phyloP scores from a whole-genome alignment of 2,329 filamentous ascomycete genomes.

The Lecanicillium sp. region DNA sequence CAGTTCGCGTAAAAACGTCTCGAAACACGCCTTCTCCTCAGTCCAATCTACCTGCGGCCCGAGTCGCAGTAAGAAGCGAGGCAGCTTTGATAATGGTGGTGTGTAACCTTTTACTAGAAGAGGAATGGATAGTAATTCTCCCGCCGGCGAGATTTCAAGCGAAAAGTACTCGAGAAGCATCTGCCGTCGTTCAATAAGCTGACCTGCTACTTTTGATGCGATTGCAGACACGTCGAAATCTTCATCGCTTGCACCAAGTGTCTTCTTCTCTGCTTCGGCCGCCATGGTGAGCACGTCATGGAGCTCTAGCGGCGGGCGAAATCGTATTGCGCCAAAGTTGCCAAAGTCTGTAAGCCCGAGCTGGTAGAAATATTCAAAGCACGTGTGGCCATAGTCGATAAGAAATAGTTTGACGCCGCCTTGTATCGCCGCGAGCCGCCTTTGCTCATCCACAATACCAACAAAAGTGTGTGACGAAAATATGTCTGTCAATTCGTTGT shows the following conservation, averaged over 20 bases:
- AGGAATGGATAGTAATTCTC: slow-evolving; percentile 71
- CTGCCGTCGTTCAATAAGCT: slow-evolving; percentile 67
- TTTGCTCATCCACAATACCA: slow-evolving; percentile 78
- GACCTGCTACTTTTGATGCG: slow-evolving; percentile 54
- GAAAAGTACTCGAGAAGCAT: slow-evolving; percentile 94
- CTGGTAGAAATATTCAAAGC: slow-evolving; percentile 92
- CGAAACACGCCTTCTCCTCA: slow-evolving; percentile 78
- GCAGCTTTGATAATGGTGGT: slow-evolving; percentile 77
- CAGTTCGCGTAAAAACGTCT: slow-evolving; percentile 74
- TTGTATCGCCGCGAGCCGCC: slow-evolving; percentile 87
- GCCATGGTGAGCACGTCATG: slow-evolving; percentile 64
- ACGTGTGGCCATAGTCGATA: slow-evolving; percentile 82
- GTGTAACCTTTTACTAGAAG: slow-evolving; percentile 83
- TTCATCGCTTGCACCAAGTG: slow-evolving; percentile 30
- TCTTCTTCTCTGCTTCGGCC: slow-evolving; percentile 57
- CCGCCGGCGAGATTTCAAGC: slow-evolving; percentile 69
- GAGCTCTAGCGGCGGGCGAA: slow-evolving; percentile 67
- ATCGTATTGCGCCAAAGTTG: slow-evolving; percentile 80
- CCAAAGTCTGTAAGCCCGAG: slow-evolving; percentile 90
- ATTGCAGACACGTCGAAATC: slow-evolving; percentile 61
- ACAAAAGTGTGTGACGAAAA: slow-evolving; percentile 88
- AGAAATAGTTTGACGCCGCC: slow-evolving; percentile 86
- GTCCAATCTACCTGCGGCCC: slow-evolving; percentile 85
- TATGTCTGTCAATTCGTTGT: slow-evolving; percentile 78
- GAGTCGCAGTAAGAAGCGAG: slow-evolving; percentile 76